Evolutionary conservation across 345 rosid genomes (phyloP), one percentile per base, ranked within the genome.

Genomic region (Ailanthus altissimus): DNA sequence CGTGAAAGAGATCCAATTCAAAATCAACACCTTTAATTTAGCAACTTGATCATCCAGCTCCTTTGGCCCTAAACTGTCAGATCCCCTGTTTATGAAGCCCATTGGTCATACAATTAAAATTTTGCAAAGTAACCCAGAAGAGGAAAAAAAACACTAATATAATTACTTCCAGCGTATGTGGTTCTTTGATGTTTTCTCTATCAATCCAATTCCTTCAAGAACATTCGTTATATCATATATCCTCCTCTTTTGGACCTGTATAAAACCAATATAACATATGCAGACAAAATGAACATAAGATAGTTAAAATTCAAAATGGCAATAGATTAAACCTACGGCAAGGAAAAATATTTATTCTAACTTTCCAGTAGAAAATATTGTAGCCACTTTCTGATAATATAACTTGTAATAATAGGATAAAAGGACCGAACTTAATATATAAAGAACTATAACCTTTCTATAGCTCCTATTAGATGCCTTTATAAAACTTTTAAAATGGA

Each of bases 191-290:
- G 93, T 92, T 84, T 90, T 92, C 89, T 92, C 93, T 63, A 91
- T 91, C 84, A 91, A 84, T 57, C 86, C 89, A 83, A 90, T 84
- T 72, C 95, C 97, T 87, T 90, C 97, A 82, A 92, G 88, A 32
- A 92, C 95, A 86, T 92, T 92, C 74, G 97, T 92, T 60, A 88
- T 92, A 81, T 92, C 97, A 80, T 92, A 90, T 80, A 92, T 92
- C 84, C 95, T 90, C 85, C 97, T 87, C 83, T 92, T 92, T 75
- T 92, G 95, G 45, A 92, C 97, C 97, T 90, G 84, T 72, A 25
- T 12, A 68, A 73, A 72, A 75, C 26, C 58, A 80, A 73, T 40
- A 75, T 40, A 58, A 62, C 9, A 47, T 43, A 46, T 9, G 2
- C 50, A 15, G 36, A 46, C 18, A 47, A 36, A 45, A 73, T 45